Conservation (phyloP, 768 basidiomycete species). For the Baorangia bicolor region DNA sequence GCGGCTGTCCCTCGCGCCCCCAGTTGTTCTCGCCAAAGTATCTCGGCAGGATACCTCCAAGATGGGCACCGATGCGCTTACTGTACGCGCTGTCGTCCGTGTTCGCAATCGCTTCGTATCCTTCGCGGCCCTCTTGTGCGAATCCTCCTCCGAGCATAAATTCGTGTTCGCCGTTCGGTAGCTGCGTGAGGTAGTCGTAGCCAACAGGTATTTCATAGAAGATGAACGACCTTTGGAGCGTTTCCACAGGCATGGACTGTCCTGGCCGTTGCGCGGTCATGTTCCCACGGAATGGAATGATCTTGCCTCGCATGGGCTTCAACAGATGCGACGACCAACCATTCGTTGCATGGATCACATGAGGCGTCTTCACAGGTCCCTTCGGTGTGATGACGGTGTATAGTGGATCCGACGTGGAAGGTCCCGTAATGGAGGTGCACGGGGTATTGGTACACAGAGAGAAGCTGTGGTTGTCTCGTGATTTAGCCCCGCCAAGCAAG, state of each 20-base stretch:
- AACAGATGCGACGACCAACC: slow-evolving; percentile 77
- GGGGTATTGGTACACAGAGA: slow-evolving; percentile 59
- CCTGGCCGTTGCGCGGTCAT: slow-evolving; percentile 69
- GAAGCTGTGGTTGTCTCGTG: slow-evolving; percentile 41
- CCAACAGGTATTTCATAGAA: slow-evolving; percentile 46
- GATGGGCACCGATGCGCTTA: slow-evolving; percentile 34
- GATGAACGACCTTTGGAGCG: slow-evolving; percentile 51
- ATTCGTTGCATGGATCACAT: slow-evolving; percentile 85
- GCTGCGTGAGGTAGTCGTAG: slow-evolving; percentile 71
- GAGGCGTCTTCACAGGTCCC: slow-evolving; percentile 54
- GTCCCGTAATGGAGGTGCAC: slow-evolving; percentile 49
- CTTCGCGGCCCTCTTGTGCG: slow-evolving; percentile 31
- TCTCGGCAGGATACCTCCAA: slow-evolving; percentile 46
- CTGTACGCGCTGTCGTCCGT: slow-evolving; percentile 38
- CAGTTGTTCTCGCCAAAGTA: slow-evolving; percentile 51
- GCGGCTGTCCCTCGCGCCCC: slow-evolving; percentile 36
- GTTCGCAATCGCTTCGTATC: slow-evolving; percentile 36
- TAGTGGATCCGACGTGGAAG: slow-evolving; percentile 22
- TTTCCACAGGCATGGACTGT: slow-evolving; percentile 30
- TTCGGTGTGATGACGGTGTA: slow-evolving; percentile 63
- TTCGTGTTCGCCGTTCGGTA: slow-evolving; percentile 43
- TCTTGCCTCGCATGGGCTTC: slow-evolving; percentile 56
- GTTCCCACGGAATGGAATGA: slow-evolving; percentile 57
- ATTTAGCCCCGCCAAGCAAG: neutral
- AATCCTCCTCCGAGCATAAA: slow-evolving; percentile 68